A percentile compares a stretch with the other conserved stretches of the same genome.
Evolutionary conservation across 371 early-diverging fungal species (phyloP).

Genomic region (Enterocytospora artemiae): DNA sequence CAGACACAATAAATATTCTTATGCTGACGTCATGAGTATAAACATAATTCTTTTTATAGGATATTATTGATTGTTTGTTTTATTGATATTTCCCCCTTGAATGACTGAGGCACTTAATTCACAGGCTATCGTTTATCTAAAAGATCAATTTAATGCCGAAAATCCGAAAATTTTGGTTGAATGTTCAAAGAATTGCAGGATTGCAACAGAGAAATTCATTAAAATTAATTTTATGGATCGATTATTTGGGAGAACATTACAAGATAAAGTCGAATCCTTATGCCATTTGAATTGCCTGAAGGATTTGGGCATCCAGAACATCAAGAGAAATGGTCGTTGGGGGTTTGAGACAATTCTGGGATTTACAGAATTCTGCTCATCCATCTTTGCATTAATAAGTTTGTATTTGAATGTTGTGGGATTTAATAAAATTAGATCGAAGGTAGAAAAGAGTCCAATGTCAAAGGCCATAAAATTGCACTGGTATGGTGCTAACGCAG

Average conservation of each 20-base stretch:
- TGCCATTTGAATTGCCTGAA: constrained; percentile 41
- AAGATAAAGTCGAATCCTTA: constrained; percentile 23
- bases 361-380: constrained; percentile 42
- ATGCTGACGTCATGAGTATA: no score
- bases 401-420: constrained; percentile 18
- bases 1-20: no score
- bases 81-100: no score
- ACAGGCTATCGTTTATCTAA: background rate
- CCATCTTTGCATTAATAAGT: constrained; percentile 36
- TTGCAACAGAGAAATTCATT: background rate
- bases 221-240: constrained; percentile 26
- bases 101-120: no score
- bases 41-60: no score
- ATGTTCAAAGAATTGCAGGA: constrained; percentile 24
- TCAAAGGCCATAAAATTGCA: constrained; percentile 20
- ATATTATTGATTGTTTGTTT: no score
- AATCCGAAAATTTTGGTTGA: background rate
- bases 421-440: constrained; percentile 15
- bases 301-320: constrained; percentile 27
- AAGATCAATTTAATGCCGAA: background rate
- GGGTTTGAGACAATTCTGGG: constrained; percentile 40
- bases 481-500: constrained; percentile 23
- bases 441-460: constrained; percentile 1
- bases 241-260: constrained; percentile 18
- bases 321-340: constrained; percentile 48